Conservation (phyloP, 805 yeast species). For the Zygosaccharomyces kombuchaensis region DNA sequence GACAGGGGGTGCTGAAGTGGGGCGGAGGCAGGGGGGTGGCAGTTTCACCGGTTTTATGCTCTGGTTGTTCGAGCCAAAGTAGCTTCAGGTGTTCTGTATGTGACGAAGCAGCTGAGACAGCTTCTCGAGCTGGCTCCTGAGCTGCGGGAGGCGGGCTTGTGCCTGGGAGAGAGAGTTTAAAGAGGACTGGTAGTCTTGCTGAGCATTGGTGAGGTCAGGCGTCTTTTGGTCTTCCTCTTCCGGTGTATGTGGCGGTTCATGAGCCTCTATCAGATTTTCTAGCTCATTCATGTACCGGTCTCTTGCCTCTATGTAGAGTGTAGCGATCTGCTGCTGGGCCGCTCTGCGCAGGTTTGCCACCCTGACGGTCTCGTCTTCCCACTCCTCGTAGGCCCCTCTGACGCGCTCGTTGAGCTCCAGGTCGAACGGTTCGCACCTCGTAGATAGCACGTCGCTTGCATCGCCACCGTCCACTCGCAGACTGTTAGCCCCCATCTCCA, state of each 20-base stretch:
- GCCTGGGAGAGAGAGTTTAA: not conserved
- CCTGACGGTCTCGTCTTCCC: conserved; percentile 58
- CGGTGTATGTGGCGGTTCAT: conserved; percentile 4
- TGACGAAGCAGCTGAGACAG: conserved; percentile 1
- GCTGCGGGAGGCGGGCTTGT: not conserved
- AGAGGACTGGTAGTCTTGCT: conserved; percentile 3
- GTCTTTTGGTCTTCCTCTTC: not conserved
- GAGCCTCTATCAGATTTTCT: conserved; percentile 15
- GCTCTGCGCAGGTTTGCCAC: conserved; percentile 53
- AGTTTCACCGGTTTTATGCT: no score
- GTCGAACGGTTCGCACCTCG: conserved; percentile 64
- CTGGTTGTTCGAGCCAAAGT: not conserved
- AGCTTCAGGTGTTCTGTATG: not conserved
- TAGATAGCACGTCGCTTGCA: conserved; percentile 19
- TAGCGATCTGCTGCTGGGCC: conserved; percentile 44
- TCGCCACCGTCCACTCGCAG: conserved; percentile 43
- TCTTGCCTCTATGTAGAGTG: conserved; percentile 30
- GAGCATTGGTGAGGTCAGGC: conserved; percentile 7
- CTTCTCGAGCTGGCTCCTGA: conserved; percentile 3
- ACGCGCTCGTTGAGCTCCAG: conserved; percentile 55
- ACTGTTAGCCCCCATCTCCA: conserved; percentile 54
- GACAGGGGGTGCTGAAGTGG: not conserved
- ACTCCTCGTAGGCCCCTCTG: conserved; percentile 50
- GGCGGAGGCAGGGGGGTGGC: not conserved
- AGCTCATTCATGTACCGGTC: conserved; percentile 31